Evolutionary conservation across 495 filamentous ascomycete species (phyloP), one percentile per base, ranked within the genome.

Genomic region (Trichocladium antarcticum): DNA sequence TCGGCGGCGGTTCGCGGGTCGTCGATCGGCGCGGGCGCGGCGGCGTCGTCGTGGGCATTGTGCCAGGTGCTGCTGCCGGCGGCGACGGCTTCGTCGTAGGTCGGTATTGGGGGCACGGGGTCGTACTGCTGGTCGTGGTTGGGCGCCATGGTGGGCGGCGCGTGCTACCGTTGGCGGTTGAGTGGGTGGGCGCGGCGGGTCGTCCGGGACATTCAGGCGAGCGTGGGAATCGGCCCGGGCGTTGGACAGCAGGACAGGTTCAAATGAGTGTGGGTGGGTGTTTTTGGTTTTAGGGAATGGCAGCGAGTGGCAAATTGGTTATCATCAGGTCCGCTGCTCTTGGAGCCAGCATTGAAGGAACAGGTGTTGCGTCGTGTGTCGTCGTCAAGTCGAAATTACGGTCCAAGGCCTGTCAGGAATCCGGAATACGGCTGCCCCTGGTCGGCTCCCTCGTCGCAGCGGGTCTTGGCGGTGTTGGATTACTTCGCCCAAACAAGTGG

Each of bases 41-140:
- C 48, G 4, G 61, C 57, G 17, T 55, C 35, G 21, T 59, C 50
- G 36, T n/a, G n/a, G n/a, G n/a, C n/a, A n/a, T 38, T 39, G 39
- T 24, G 46, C 40, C 42, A 44, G 55, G 55, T 46, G 58, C 64
- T 57, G 58, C 64, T 58, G 58, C 68, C 58, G 52, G 60, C 58
- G 69, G 67, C 64, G 45, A 68, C 80, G 45, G 92, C 89, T 71
- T 98, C 92, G 65, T 96, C 90, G 74, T 98, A 98, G 34, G 84
- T 81, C 8, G 90, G 90, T 66, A 97, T 95, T 16, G 92, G 72
- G 22, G 72, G 89, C 46, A 87, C 75, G 42, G 75, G 64, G 57
- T 82, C 77, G 65, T 83, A 82, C 19, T 69, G 51, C 29, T 55
- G 66, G 53, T 65, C 60, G 54, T 64, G 66, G 50, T 65, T 68